These are phyloP conservation scores for Cucumis sativus DNA, from an alignment of 306 rosid genomes.

Conservation along the genomic window Cucumber_9930_V3 NC_026656.2:12503001-12503500, in stretches of 20 bases:
- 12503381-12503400: not conserved
- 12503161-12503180: slow-evolving; percentile 82
- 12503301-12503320: not conserved
- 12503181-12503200: slow-evolving; percentile 84
- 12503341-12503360: not conserved
- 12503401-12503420: not conserved
- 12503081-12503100: not conserved
- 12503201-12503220: slow-evolving; percentile 65
- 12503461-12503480: not conserved
- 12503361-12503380: not conserved
- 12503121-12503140: slow-evolving; percentile 19
- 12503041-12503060: not conserved
- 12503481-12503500: not conserved
- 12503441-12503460: not conserved
- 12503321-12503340: not conserved
- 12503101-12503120: not conserved
- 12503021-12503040: not conserved
- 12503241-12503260: not conserved
- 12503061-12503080: not conserved
- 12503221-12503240: slow-evolving; percentile 42
- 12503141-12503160: slow-evolving; percentile 98
- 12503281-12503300: not conserved
- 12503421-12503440: not conserved
- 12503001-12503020: slow-evolving; percentile 67
- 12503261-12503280: not conserved